Evolutionary conservation across 2,329 filamentous ascomycete genomes (phyloP), one percentile per base, ranked within the genome.

Genomic region (Fusarium sp.): DNA sequence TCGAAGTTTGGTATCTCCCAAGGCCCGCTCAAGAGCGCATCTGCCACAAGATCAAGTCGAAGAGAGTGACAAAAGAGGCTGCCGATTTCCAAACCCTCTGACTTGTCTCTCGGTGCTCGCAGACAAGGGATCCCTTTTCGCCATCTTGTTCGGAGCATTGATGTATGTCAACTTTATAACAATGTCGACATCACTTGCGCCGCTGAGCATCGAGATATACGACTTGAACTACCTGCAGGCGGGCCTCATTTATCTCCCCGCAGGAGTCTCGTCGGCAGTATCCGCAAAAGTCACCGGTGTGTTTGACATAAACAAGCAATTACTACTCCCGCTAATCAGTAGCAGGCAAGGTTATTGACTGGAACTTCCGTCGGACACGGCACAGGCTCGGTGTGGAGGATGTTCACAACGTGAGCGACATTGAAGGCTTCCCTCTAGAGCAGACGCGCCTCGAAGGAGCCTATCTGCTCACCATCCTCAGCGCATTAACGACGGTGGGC

Each of bases 141-240:
- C 65, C n/a, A 70, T 72, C 15, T 12, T 72, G 11, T 47, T 70
- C 3, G 51, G 54, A n/a, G 52, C 68, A 5, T 59, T 68, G 15
- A 64, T 55, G 12, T 70, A 71, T 34, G 40, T 60, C 4, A 60
- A 64, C 9, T 62, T 60, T 28, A 72, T 68, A 51, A 64, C 67
- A 3, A 7, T 55, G 41, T 54, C 11, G 48, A 66, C 43, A 52
- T 64, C 46, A 39, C 15, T 57, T 23, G 57, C 16, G 3, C 18
- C 18, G 27, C 16, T 41, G 8, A 34, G 27, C 28, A 62, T 72
- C 12, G 59, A 63, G 8, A 59, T 70, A 5, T 71, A 71, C 40
- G 43, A 57, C 5, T 41, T 72, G n/a, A 44, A 68, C 56, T 65
- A 68, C 44, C 62, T 67, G 1, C 40, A 65, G 30, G 41, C 39